A percentile compares a stretch with the other conserved stretches of the same genome.
Evolutionary conservation across 177 flowering plant genomes (phyloP).

Genomic region (Vitis hybrid): DNA sequence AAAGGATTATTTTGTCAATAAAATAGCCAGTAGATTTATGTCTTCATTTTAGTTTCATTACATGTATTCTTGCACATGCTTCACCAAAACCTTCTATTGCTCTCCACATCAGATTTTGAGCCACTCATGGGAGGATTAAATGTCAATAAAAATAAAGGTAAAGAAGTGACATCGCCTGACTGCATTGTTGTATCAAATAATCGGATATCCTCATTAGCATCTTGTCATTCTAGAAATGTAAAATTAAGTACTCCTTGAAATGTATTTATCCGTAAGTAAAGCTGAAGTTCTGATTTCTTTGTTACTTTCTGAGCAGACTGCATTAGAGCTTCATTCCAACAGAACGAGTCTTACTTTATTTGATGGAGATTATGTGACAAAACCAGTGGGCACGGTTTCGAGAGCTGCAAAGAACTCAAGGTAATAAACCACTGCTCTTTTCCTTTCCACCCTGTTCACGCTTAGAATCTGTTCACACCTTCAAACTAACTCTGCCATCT

Average conservation of each 20-base stretch:
- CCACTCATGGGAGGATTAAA: neutral
- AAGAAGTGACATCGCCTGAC: neutral
- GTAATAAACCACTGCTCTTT: constrained; percentile 26
- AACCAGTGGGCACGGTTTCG: constrained; percentile 24
- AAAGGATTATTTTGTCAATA: no score
- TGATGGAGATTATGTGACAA: constrained; percentile 44
- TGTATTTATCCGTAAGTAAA: no score
- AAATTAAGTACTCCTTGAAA: neutral
- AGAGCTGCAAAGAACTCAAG: constrained; percentile 42
- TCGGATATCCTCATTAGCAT: neutral
- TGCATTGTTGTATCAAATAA: neutral
- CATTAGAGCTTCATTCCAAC: constrained; percentile 42
- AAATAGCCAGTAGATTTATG: no score
- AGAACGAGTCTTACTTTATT: constrained; percentile 22
- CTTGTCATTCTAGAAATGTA: neutral
- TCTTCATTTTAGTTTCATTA: neutral
- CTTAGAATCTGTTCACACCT: no score
- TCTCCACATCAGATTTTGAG: neutral
- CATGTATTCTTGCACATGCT: neutral
- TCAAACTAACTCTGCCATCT: neutral
- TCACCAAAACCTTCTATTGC: neutral
- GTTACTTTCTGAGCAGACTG: constrained; percentile 37
- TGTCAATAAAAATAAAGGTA: neutral
- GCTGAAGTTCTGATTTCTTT: neutral
- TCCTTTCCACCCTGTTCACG: neutral